A percentile compares a stretch with the other conserved stretches of the same genome.
Evolutionary conservation across 2,329 filamentous ascomycete genomes (phyloP).

Genomic region (Mollisia scopiformis): DNA sequence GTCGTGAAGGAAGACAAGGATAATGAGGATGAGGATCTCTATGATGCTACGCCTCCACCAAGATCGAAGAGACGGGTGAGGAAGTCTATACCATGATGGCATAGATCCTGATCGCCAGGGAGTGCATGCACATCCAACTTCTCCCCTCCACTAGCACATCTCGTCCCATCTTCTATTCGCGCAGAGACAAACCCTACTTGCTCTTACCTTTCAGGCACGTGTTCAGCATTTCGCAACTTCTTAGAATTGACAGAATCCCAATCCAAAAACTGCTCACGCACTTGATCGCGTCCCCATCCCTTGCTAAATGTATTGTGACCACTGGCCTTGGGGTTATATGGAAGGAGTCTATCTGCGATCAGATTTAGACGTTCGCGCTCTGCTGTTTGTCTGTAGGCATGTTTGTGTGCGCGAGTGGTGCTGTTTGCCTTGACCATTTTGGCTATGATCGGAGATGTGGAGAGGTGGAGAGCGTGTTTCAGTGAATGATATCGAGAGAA

Average conservation of each 20-base stretch:
- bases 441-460: no score
- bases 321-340: not conserved
- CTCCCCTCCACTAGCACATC: no score
- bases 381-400: no score
- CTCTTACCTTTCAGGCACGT: no score
- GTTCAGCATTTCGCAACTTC: not conserved
- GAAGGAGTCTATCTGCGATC: not conserved
- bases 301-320: not conserved
- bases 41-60: not conserved
- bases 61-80: not conserved
- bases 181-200: no score
- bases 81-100: not conserved
- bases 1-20: not conserved
- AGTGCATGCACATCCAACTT: no score
- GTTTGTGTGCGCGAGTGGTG: no score
- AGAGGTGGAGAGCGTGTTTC: no score
- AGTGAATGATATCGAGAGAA: no score
- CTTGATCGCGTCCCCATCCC: not conserved
- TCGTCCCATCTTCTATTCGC: no score
- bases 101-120: no score
- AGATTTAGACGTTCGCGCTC: not conserved
- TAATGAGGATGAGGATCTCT: not conserved
- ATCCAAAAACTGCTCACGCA: not conserved
- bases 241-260: not conserved
- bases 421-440: no score